These are phyloP conservation scores for Flagelloscypha sp. DNA, from an alignment of 768 basidiomycete species.

Conservation along the genomic window DNA sequence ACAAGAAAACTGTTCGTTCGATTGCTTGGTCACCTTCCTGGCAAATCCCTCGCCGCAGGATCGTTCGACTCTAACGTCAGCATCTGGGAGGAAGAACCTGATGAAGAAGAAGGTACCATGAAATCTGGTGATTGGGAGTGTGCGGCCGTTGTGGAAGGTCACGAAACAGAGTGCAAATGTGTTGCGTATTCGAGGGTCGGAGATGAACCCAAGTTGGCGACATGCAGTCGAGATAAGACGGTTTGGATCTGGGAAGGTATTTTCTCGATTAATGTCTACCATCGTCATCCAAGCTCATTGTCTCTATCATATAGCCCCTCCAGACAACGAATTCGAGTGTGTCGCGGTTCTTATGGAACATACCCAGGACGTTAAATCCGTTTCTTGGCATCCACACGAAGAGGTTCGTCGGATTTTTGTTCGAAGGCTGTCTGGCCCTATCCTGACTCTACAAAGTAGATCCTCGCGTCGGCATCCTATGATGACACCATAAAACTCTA, in stretches of 20 bases:
- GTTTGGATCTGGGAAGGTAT: constrained; percentile 99
- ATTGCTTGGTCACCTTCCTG: constrained; percentile 88
- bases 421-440: constrained; percentile 1
- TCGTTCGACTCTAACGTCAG: constrained; percentile 92
- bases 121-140: constrained; percentile 75
- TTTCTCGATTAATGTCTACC: constrained; percentile 9
- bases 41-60: constrained; percentile 78
- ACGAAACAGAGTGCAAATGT: constrained; percentile 94
- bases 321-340: constrained; percentile 91
- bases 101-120: constrained; percentile 25
- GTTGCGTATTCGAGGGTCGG: constrained; percentile 75
- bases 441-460: constrained; percentile 36
- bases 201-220: constrained; percentile 59
- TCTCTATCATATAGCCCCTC: constrained; percentile 50
- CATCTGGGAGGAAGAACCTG: constrained; percentile 67
- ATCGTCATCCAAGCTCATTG: constrained; percentile 3
- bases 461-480: constrained; percentile 94
- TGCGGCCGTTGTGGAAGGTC: constrained; percentile 79
- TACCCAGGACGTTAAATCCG: constrained; percentile 89
- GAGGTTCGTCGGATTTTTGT: constrained; percentile 52
- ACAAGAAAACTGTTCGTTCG: constrained; percentile 79
- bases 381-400: constrained; percentile 92
- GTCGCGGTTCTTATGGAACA: constrained; percentile 96
- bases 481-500: constrained; percentile 95
- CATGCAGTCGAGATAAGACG: constrained; percentile 92